Base-by-base conservation (phyloP, 2,329 filamentous ascomycete genomes). In the Blumeriella jaapii region DNA sequence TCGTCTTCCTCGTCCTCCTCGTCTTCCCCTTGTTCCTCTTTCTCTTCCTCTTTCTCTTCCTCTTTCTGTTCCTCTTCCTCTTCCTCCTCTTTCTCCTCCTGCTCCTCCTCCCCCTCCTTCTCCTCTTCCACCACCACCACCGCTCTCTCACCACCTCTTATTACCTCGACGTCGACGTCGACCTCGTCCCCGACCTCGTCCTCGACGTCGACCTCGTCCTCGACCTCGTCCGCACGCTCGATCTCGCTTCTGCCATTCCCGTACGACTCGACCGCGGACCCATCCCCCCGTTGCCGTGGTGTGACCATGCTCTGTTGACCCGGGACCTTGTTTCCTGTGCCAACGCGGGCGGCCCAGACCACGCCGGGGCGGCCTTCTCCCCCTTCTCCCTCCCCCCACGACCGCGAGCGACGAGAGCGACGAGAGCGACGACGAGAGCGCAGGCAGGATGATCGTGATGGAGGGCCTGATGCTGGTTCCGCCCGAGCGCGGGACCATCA, bases 401-500 rank as follows among this genome's bases (percentile, higher is more conserved):
- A 14, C n/a, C n/a, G 16, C 3, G 13, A 22, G n/a, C 6, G 5
- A 36, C n/a, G n/a, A 17, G 11, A 20, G 13, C 12, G 29, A 10
- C 34, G 16, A 13, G 5, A 12, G 16, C 16, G 16, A 19, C 19
- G 30, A 25, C 13, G 18, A 31, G 29, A 27, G 35, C 29, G 15
- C 25, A 36, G 30, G 68, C 34, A 48, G 36, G n/a, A 52, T 52
- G 50, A 52, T 51, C 36, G 26, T 51, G n/a, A 69, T 71, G 65
- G 68, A 71, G 50, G 68, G 67, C 13, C 54, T 58, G 46, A 55
- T 71, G 49, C 55, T 63, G 36, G 57, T 65, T 18, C 68, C 68
- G 34, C 68, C 68, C 3, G 68, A 71, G 46, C 58, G 67, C 49
- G 62, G 63, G 23, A 63, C 63, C 28, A 65, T 71, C 31, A 61